Base-by-base conservation (phyloP, 768 basidiomycete genomes). In the Kwoniella bestiolae region DNA sequence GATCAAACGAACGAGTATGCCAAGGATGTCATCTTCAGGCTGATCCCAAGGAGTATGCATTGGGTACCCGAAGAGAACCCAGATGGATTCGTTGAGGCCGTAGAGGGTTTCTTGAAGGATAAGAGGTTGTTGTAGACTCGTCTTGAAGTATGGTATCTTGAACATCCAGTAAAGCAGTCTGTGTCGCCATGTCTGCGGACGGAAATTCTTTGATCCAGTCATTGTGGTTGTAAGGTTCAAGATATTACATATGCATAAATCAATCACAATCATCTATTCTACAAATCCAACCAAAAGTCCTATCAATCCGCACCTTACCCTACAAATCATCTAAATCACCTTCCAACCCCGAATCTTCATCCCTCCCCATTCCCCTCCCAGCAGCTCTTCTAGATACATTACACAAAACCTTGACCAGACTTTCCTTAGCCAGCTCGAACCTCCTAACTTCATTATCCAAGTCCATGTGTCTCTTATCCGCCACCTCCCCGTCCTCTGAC, bases 31-130 rank as follows among this genome's bases (percentile, higher is more conserved):
- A 52, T 44, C 0, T 69, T 56, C 50, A 52, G 60, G 9, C n/a
- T 53, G 3, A 64, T 76, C 11, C 45, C 47, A n/a, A 38, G 63
- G 29, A 60, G 65, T 53, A 58, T 50, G 26, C 74, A 76, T 32
- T 76, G 74, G 72, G 55, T 76, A 14, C 60, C 67, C n/a, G 69
- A 73, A 55, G 71, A 76, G 64, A 69, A 71, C 28, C 68, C 74
- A 2, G 60, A 71, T 46, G 68, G 52, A 8, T 76, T 68, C 31
- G 50, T 73, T 1, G 32, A 63, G 9, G 56, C 45, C 18, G 52
- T 73, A 29, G 56, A 11, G 29, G 46, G 25, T 18, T 60, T 65
- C 38, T 66, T 65, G 56, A 35, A 50, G 57, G 29, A 52, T 18
- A 64, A 57, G 49, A 58, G 44, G 46, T 7, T 64, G 5, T 12